A percentile compares a stretch with the other conserved stretches of the same genome.
These are phyloP conservation scores for Physaria fendleri DNA, from an alignment of 345 rosid species.

Conservation along the genomic window DNA sequence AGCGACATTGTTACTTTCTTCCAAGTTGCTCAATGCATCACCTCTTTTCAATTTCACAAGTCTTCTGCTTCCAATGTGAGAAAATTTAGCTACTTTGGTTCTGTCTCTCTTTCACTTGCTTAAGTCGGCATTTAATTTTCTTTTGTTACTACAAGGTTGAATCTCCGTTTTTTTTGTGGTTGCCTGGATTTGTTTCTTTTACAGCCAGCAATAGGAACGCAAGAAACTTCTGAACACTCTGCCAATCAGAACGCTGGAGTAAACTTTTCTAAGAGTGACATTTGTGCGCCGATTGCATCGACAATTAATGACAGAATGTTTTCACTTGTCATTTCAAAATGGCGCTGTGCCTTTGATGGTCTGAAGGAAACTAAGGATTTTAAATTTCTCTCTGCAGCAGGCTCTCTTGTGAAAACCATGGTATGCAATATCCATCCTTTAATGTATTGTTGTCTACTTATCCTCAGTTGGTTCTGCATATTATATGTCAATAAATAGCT, in stretches of 20 bases:
- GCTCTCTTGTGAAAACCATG: slow-evolving; percentile 80
- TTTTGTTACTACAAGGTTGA: neutral
- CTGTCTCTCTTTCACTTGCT: neutral
- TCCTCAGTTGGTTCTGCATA: neutral
- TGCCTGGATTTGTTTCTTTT: neutral
- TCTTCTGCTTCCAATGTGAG: slow-evolving; percentile 58
- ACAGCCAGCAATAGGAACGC: slow-evolving; percentile 42
- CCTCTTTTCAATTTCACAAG: slow-evolving; percentile 73
- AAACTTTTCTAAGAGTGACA: slow-evolving; percentile 53
- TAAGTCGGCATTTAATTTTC: neutral
- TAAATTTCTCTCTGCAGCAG: slow-evolving; percentile 70
- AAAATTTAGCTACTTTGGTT: slow-evolving; percentile 7
- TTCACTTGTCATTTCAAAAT: slow-evolving; percentile 63
- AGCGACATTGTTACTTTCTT: slow-evolving; percentile 66
- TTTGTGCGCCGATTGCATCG: slow-evolving; percentile 92
- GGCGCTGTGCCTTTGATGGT: slow-evolving; percentile 78
- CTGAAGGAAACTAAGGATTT: slow-evolving; percentile 77
- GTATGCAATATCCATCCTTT: slow-evolving; percentile 31
- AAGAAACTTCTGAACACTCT: slow-evolving; percentile 33
- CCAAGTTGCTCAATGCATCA: slow-evolving; percentile 72
- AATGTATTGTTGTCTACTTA: slow-evolving; percentile 1
- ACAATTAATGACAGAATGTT: slow-evolving; percentile 91
- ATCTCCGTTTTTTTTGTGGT: neutral
- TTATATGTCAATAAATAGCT: neutral
- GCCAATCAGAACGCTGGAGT: slow-evolving; percentile 32